phyloP scores from a whole-genome alignment of 192 early-diverging fungal genomes.

The Cladochytrium replicatum region DNA sequence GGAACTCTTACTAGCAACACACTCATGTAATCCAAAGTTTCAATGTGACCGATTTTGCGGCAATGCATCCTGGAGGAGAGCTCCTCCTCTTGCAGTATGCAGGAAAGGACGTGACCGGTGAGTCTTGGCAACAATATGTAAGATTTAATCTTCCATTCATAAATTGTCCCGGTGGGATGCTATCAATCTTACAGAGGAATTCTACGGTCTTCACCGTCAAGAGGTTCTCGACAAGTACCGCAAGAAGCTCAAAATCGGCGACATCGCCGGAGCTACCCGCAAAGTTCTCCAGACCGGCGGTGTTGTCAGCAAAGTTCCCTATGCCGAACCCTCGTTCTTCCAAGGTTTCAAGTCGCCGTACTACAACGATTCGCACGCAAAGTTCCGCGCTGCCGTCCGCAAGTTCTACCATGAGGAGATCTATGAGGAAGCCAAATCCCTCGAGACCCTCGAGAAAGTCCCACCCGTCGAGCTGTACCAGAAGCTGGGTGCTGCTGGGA shows the following conservation, averaged over 20 bases:
- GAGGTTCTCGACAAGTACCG: conserved; percentile 17
- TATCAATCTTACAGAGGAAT: conserved; percentile 11
- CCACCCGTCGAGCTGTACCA: conserved; percentile 18
- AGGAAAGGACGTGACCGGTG: conserved; percentile 34
- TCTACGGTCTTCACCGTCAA: conserved; percentile 20
- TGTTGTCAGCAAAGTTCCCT: conserved; percentile 6
- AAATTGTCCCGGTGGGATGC: no score
- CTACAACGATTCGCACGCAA: conserved; percentile 13
- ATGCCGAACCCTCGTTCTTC: conserved; percentile 6
- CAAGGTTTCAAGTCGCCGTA: conserved; percentile 19
- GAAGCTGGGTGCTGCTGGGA: conserved; percentile 28
- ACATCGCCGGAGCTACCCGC: conserved; percentile 4
- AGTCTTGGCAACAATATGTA: no score
- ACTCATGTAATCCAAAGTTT: no score
- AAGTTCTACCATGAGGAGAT: conserved; percentile 7
- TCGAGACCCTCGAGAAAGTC: conserved; percentile 4
- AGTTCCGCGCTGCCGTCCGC: conserved; percentile 8
- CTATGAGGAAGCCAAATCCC: background rate
- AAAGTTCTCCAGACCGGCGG: conserved; percentile 3
- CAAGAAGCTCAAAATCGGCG: conserved; percentile 7
- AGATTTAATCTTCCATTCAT: no score
- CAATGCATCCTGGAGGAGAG: conserved; percentile 33
- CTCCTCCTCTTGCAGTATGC: conserved; percentile 23
- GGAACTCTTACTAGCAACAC: no score
- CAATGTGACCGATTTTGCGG: conserved; percentile 13